Evolutionary conservation across 495 filamentous ascomycete genomes (phyloP).

Genomic region (Friedmanniomyces simplex): DNA sequence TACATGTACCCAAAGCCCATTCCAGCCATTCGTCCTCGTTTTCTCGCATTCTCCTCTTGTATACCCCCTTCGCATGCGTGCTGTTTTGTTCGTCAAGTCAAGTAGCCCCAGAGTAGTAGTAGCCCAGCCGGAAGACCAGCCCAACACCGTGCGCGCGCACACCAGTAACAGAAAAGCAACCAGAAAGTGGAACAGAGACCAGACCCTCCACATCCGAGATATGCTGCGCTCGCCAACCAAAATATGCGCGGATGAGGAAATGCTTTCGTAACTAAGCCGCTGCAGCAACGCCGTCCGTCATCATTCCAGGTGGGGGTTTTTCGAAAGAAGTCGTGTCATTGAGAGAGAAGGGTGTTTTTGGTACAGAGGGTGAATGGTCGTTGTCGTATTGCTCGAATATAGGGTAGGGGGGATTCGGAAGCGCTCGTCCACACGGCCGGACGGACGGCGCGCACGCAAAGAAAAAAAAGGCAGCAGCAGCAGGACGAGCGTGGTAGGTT

Average conservation of each 20-base stretch:
- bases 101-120: too few relatives aligned
- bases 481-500: not conserved
- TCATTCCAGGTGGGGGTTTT: too few relatives aligned
- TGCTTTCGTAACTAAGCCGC: conserved; percentile 5
- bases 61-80: not conserved
- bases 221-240: not conserved
- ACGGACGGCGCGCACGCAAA: conserved; percentile 26
- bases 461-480: conserved; percentile 10
- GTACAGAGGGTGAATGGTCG: too few relatives aligned
- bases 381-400: too few relatives aligned
- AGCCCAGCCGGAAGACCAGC: not conserved
- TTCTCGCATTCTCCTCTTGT: not conserved
- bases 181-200: not conserved
- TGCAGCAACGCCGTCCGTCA: not conserved
- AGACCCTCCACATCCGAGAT: not conserved
- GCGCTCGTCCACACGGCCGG: not conserved
- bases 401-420: conserved; percentile 8
- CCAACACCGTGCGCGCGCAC: not conserved
- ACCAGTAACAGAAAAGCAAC: not conserved
- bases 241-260: not conserved
- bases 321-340: too few relatives aligned
- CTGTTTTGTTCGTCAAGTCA: not conserved
- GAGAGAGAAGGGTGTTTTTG: too few relatives aligned
- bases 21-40: not conserved
- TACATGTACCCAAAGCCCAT: not conserved